These are phyloP conservation scores for Thalia dealbata DNA, from an alignment of 176 grass and related monocot genomes.

Conservation along the genomic window DNA sequence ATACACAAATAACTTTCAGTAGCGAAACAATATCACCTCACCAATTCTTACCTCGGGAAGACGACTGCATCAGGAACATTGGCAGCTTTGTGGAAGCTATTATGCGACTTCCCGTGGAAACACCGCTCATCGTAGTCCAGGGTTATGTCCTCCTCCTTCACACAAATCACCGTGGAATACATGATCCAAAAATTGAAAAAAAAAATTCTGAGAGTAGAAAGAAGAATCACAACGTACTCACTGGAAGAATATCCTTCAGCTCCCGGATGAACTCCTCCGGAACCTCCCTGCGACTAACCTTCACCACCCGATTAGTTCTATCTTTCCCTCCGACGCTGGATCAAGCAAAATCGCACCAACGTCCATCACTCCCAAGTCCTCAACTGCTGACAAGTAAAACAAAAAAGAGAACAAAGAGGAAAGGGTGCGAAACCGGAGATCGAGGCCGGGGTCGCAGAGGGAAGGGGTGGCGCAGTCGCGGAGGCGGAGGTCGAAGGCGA, in stretches of 20 bases:
- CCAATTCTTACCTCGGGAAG: conserved; percentile 45
- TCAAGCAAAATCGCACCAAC: not conserved
- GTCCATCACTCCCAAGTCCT: not conserved
- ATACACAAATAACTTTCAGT: too few relatives aligned
- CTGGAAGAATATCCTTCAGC: conserved; percentile 56
- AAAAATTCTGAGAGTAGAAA: conserved; percentile 1
- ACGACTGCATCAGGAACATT: conserved; percentile 85
- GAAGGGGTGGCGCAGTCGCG: not conserved
- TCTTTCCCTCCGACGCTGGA: conserved; percentile 58
- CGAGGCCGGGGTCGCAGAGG: conserved; percentile 8
- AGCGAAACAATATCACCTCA: too few relatives aligned
- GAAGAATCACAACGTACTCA: conserved; percentile 6
- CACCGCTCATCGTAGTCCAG: conserved; percentile 72
- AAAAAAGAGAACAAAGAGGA: not conserved
- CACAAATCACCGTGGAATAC: conserved; percentile 5
- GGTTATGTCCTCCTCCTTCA: conserved; percentile 65
- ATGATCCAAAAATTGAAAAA: conserved; percentile 11
- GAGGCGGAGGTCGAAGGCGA: not conserved
- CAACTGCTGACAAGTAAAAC: not conserved
- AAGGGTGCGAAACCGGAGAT: not conserved
- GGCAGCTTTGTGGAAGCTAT: conserved; percentile 78
- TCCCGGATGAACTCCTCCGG: conserved; percentile 56
- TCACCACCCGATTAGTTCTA: conserved; percentile 44
- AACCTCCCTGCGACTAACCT: conserved; percentile 34
- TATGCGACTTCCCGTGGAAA: conserved; percentile 82